A percentile compares a stretch with the other conserved stretches of the same genome.
Conservation (phyloP, 2,329 filamentous ascomycete genomes). For the Myriosclerotinia duriaeana region DNA sequence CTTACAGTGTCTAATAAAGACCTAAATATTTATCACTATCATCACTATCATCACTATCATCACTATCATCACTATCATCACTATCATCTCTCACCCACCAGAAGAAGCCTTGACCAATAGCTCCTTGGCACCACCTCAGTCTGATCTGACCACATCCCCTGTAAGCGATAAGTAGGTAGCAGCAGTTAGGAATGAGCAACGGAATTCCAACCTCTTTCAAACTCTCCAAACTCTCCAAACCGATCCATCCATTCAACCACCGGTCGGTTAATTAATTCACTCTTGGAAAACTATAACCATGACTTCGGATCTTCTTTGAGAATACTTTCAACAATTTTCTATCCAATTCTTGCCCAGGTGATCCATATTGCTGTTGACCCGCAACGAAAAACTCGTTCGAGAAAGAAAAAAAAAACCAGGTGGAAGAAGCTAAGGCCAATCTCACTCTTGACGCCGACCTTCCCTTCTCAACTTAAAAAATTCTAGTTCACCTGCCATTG, state of each 20-base stretch:
- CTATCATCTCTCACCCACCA: too few species aligned
- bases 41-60: too few species aligned
- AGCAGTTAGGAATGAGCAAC: slow-evolving; percentile 10
- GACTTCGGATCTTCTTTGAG: neutral
- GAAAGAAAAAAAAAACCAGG: slow-evolving; percentile 21
- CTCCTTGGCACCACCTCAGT: slow-evolving; percentile 10
- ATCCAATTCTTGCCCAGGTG: slow-evolving; percentile 10
- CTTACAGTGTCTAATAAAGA: too few species aligned
- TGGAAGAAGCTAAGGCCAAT: slow-evolving; percentile 21
- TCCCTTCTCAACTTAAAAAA: slow-evolving; percentile 19
- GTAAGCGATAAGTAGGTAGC: slow-evolving; percentile 9
- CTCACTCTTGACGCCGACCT: slow-evolving; percentile 29
- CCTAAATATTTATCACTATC: too few species aligned
- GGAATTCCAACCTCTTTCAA: slow-evolving; percentile 21
- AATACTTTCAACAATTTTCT: neutral
- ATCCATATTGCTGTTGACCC: slow-evolving; percentile 15
- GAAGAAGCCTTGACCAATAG: slow-evolving; percentile 1
- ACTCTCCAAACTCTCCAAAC: too few species aligned
- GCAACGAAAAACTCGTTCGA: slow-evolving; percentile 19
- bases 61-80: too few species aligned
- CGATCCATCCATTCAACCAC: neutral
- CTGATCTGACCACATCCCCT: slow-evolving; percentile 7
- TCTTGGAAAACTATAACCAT: neutral
- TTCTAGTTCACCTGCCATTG: slow-evolving; percentile 9
- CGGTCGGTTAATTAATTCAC: slow-evolving; percentile 12